A percentile compares a stretch with the other conserved stretches of the same genome.
These are phyloP conservation scores for Nicotiana sylvestris DNA, from an alignment of 257 asterid genomes.

Conservation along the genomic window DNA sequence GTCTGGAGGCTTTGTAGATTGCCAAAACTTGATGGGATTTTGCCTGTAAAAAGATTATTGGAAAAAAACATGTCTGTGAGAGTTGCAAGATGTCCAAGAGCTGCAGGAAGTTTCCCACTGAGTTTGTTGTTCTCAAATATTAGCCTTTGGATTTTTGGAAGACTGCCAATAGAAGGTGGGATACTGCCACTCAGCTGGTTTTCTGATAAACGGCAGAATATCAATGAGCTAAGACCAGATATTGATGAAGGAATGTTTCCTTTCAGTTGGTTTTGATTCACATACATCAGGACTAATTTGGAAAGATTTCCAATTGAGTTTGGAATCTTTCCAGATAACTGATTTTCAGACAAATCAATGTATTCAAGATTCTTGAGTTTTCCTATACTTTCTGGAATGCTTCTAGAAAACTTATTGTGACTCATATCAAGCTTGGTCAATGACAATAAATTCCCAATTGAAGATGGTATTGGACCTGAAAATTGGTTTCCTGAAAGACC, in stretches of 20 bases:
- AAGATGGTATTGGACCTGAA: conserved; percentile 48
- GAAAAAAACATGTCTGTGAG: conserved; percentile 43
- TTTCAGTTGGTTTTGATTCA: conserved; percentile 35
- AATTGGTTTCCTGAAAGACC: conserved; percentile 38
- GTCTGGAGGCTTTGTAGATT: conserved; percentile 30
- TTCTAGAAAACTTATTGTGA: conserved; percentile 38
- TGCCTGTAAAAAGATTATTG: conserved; percentile 47
- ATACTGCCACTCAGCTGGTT: conserved; percentile 50
- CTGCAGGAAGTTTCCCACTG: conserved; percentile 48
- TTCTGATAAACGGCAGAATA: conserved; percentile 29
- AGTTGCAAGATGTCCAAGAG: conserved; percentile 41
- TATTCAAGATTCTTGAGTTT: conserved; percentile 27
- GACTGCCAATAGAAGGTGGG: conserved; percentile 48
- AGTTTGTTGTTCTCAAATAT: conserved; percentile 49
- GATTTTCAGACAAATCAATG: conserved; percentile 44
- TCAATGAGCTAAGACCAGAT: conserved; percentile 35
- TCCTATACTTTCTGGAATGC: conserved; percentile 44
- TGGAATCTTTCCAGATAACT: conserved; percentile 46
- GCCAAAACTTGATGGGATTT: conserved; percentile 50
- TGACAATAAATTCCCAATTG: conserved; percentile 33
- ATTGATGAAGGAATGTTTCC: conserved; percentile 59
- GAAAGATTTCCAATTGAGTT: conserved; percentile 36
- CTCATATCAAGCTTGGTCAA: conserved; percentile 37
- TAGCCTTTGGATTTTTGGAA: conserved; percentile 31
- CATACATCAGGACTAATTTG: conserved; percentile 21